Evolutionary conservation across 2,329 filamentous ascomycete genomes (phyloP).

Genomic region (Colletotrichum liriopes): DNA sequence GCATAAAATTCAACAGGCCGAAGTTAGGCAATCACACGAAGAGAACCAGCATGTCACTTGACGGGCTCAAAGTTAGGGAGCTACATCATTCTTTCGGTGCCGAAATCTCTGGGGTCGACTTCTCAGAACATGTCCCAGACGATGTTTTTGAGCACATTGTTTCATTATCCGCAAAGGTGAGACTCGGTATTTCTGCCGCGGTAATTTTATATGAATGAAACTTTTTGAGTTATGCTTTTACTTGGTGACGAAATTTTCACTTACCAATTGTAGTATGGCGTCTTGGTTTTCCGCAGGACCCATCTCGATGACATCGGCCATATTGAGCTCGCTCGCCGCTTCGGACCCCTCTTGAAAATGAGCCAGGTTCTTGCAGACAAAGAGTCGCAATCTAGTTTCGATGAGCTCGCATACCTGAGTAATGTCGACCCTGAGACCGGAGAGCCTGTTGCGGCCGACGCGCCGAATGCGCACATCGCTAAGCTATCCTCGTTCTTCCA

Average conservation of each 20-base stretch:
- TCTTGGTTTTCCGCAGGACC: conserved; percentile 66
- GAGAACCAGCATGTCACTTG: not conserved
- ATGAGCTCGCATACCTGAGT: conserved; percentile 69
- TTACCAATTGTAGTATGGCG: conserved; percentile 60
- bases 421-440: conserved; percentile 61
- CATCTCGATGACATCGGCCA: conserved; percentile 65
- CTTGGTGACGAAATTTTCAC: not conserved
- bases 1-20: not conserved
- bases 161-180: conserved; percentile 22
- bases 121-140: not conserved
- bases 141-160: not conserved
- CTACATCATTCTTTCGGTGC: conserved; percentile 22
- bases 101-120: conserved; percentile 11
- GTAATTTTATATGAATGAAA: not conserved
- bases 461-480: conserved; percentile 56
- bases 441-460: not conserved
- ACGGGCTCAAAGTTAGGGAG: not conserved
- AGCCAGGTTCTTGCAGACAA: not conserved
- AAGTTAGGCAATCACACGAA: not conserved
- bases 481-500: conserved; percentile 60
- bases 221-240: not conserved
- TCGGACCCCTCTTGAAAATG: conserved; percentile 16
- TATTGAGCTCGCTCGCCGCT: conserved; percentile 59
- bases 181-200: not conserved
- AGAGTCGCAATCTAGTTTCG: not conserved